Evolutionary conservation across 169 alveolate genomes (phyloP), one percentile per base, ranked within the genome.

Genomic region (Cryptosporidium felis): DNA sequence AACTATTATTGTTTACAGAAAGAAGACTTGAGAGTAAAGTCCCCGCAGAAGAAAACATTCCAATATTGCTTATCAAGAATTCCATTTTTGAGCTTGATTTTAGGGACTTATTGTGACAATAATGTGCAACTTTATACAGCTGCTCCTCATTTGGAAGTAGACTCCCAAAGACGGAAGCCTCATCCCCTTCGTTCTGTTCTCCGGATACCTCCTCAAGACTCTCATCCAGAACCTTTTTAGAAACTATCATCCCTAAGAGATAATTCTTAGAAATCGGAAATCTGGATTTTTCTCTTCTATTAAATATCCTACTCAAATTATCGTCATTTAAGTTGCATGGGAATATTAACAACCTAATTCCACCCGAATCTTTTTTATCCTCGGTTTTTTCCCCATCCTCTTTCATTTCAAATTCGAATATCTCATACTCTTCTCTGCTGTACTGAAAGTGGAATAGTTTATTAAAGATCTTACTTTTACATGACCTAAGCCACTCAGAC

Each of bases 31-130:
- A 74, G 3, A 74, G 60, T 12, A 74, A 44, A 14, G 85, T 74
- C 28, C 85, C 85, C 5, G 85, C 67, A 5, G 85, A 74, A 6
- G 66, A 53, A 53, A 74, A 74, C 85, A 74, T 74, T 28, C 41
- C 5, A 5, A 4, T 26, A 23, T 49, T 74, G 14, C 38, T 51
- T 14, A 74, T 56, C 1, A 74, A 44, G 26, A 74, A 74, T 32
- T 74, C 85, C 67, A 74, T 53, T 23, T 56, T 53, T 5, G 85
- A 53, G 1, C 56, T 28, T 21, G 74, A 51, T 21, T 74, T 74
- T 3, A 34, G 21, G 2, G 59, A 56, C 32, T 53, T 51, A n/a
- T 74, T 56, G 21, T 74, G 63, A 34, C 67, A 74, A 56, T 53
- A 74, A 53, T 74, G 58, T 0, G 85, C 85, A n/a, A 74, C 56